A percentile compares a stretch with the other conserved stretches of the same genome.
Conservation (phyloP, 2,329 filamentous ascomycete genomes). For the Clonostachys rosea region DNA sequence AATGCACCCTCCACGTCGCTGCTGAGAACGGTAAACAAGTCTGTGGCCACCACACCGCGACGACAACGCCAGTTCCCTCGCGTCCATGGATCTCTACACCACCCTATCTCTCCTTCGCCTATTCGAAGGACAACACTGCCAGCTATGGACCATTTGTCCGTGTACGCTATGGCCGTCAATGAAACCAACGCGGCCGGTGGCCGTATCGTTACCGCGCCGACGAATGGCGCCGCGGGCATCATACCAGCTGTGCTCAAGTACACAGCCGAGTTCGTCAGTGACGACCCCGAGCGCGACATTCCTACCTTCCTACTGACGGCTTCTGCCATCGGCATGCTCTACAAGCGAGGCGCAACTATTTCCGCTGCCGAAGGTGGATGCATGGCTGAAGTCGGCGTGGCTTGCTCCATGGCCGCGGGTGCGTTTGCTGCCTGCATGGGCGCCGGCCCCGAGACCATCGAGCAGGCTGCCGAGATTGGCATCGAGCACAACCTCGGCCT, state of each 20-base stretch:
- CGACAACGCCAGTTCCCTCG: slow-evolving; percentile 23
- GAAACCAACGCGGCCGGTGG: slow-evolving; percentile 47
- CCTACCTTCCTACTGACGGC: slow-evolving; percentile 43
- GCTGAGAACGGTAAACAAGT: neutral
- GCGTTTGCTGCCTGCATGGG: slow-evolving; percentile 48
- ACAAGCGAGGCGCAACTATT: slow-evolving; percentile 47
- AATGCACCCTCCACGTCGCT: neutral
- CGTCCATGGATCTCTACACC: slow-evolving; percentile 37
- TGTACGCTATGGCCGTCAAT: slow-evolving; percentile 47
- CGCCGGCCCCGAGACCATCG: slow-evolving; percentile 41
- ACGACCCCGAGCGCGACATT: slow-evolving; percentile 42
- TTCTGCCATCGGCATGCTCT: slow-evolving; percentile 45
- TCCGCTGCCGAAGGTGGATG: slow-evolving; percentile 46
- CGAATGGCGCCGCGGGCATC: slow-evolving; percentile 45
- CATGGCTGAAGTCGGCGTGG: slow-evolving; percentile 49
- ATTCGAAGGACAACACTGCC: slow-evolving; percentile 39
- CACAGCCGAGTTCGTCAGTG: slow-evolving; percentile 42
- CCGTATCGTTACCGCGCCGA: slow-evolving; percentile 45
- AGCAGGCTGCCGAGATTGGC: slow-evolving; percentile 46
- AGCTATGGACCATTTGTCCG: slow-evolving; percentile 44
- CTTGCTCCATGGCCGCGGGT: slow-evolving; percentile 45
- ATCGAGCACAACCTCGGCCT: slow-evolving; percentile 47
- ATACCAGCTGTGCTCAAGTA: slow-evolving; percentile 47
- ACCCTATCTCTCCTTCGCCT: slow-evolving; percentile 39
- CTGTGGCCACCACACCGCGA: neutral